phyloP scores from a whole-genome alignment of 208 protist genomes.

The Herpetomonas samuelpessoai region DNA sequence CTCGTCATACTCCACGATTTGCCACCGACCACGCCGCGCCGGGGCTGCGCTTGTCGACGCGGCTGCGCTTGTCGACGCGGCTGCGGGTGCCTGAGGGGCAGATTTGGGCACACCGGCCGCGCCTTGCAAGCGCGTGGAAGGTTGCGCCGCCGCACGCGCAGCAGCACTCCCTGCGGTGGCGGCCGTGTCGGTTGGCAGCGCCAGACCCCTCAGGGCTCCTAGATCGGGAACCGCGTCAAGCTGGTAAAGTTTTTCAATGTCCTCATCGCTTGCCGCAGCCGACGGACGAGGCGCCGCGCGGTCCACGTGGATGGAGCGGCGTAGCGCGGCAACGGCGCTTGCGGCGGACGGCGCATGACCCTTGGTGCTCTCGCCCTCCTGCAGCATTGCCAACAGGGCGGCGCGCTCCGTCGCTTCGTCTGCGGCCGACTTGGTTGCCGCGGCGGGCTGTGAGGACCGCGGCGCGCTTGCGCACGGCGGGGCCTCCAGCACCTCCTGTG shows the following conservation, averaged over 20 bases:
- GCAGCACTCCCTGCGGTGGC: background rate
- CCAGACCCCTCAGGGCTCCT: background rate
- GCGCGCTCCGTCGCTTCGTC: constrained; percentile 28
- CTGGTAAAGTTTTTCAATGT: constrained; percentile 18
- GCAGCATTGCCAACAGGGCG: constrained; percentile 18
- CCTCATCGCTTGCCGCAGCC: constrained; percentile 27
- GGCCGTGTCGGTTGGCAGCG: background rate
- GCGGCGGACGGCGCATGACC: constrained; percentile 2
- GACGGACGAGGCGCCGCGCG: constrained; percentile 31
- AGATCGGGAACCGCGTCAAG: background rate
- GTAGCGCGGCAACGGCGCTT: constrained; percentile 17
- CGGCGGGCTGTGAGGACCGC: constrained; percentile 2
- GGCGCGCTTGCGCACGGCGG: constrained; percentile 1
- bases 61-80: no score
- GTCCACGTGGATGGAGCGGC: constrained; percentile 13
- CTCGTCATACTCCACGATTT: constrained; percentile 79
- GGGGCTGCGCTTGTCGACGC: constrained; percentile 25
- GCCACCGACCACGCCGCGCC: constrained; percentile 49
- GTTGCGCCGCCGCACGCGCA: background rate
- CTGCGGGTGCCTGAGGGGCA: no score
- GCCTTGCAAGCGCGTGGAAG: no score
- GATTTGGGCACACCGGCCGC: no score
- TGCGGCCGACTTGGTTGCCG: background rate
- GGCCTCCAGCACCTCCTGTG: constrained; percentile 42
- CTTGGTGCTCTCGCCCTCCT: constrained; percentile 5